phyloP scores from a whole-genome alignment of 2,329 filamentous ascomycete genomes.

The Aspergillus carbonarius region DNA sequence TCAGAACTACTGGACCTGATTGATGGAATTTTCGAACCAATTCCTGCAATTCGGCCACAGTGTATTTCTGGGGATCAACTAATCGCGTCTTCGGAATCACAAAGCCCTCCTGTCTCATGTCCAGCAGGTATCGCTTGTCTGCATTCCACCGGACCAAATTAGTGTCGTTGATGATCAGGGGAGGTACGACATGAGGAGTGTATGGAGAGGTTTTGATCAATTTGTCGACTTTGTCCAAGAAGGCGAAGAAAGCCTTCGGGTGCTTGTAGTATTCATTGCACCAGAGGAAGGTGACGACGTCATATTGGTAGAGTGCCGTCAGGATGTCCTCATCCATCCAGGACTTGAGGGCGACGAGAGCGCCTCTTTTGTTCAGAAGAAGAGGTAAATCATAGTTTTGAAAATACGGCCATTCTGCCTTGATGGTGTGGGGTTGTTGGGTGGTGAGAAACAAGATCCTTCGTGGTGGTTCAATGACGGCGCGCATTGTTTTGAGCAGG shows the following conservation, averaged over 20 bases:
- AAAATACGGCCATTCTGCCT: background rate
- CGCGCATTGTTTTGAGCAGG: background rate
- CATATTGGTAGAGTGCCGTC: background rate
- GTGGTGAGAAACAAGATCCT: background rate
- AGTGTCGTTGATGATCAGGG: background rate
- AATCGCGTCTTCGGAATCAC: background rate
- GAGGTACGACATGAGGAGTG: background rate
- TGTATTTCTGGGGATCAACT: background rate
- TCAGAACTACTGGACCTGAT: background rate
- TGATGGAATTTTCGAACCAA: background rate
- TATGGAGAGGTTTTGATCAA: background rate
- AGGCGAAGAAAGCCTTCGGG: background rate
- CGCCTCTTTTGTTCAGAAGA: background rate
- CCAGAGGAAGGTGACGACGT: conserved; percentile 1
- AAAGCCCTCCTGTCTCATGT: background rate
- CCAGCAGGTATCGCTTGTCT: conserved; percentile 1
- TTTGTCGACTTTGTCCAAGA: background rate
- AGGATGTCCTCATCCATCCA: conserved; percentile 4
- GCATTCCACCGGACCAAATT: background rate
- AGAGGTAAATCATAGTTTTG: background rate
- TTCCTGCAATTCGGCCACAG: background rate
- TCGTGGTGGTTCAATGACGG: background rate
- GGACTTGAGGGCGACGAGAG: background rate
- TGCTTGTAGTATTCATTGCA: background rate
- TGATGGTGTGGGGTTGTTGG: background rate